Base-by-base conservation (phyloP, 1,284 basidiomycete genomes). In the Boletellus deceptivus region DNA sequence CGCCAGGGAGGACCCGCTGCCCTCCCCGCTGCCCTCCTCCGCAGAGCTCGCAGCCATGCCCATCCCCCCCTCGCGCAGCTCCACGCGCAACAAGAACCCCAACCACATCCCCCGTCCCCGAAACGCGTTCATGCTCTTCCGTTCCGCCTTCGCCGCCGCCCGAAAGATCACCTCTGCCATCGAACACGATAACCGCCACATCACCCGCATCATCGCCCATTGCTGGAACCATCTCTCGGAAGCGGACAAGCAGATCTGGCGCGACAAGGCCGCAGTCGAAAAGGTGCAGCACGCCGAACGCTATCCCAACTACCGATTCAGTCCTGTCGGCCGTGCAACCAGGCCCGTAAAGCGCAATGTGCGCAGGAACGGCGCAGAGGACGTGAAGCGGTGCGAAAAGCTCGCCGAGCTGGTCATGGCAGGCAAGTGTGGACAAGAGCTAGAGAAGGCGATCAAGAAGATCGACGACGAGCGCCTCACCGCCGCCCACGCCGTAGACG, bases 81-180 rank as follows among this genome's bases (percentile, higher is more conserved):
- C 62, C 0, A 53, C 65, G 7, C 67, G 68, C 2, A 67, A 69
- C 47, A 69, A 65, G 20, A 45, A 68, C 36, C 65, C 67, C 1
- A 40, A 64, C 17, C 72, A 72, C 56, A 77, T 91, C 49, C 86
- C 86, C 45, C 82, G 91, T 13, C 91, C 91, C 0, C 75, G 84
- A 27, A 93, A 93, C 66, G 83, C 88, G 24, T 93, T 91, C 73
- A 90, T 93, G 72, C 78, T 93, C 63, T 93, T 88, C 68, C 81
- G 90, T 40, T 85, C 85, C 43, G 83, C 88, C 53, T 84, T 84
- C 49, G 78, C 80, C 46, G 75, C 78, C 4, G 67, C 71, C 29
- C 64, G 72, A 43, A 76, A 73, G 53, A 71, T 77, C 50, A 64
- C 56, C 49, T 65, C 69, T 29, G 63, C 59, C 31, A 69, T 79